Base-by-base conservation (phyloP, 768 basidiomycete genomes). In the Mycena rebaudengoi region DNA sequence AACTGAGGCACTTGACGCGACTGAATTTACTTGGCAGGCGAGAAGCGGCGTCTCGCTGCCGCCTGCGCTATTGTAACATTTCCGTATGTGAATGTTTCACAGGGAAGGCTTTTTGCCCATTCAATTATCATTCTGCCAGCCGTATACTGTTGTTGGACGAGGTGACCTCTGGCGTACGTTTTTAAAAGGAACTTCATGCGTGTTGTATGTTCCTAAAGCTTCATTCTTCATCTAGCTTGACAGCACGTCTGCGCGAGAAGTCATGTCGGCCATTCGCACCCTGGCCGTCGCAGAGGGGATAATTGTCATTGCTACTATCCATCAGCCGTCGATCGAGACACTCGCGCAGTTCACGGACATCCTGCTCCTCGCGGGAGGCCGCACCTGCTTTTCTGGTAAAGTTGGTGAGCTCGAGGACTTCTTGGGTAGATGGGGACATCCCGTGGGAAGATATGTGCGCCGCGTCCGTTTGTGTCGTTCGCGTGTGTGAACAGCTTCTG, bases 141-240 rank as follows among this genome's bases (percentile, higher is more conserved):
- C 81, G 83, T 5, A 82, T 91, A 10, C 74, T 91, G 25, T 79
- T 90, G 48, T 79, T 91, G 3, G 89, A 91, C 64, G 89, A 88
- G 69, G 85, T 86, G 2, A 88, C 86, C 2, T 84, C 82, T 25
- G 86, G 86, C 16, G 79, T 81, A 54, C 40, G 75, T 68, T 28
- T 30, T 28, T 30, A n/a, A n/a, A n/a, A n/a, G n/a, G n/a, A n/a
- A n/a, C n/a, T n/a, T n/a, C n/a, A n/a, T 26, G 4, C 8, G n/a
- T 26, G 33, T 29, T 32, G n/a, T 45, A 20, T 7, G 28, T 48
- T 16, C 18, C n/a, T 3, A 4, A 18, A 26, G 28, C 49, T 51
- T 39, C 7, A 39, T 25, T 5, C 43, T 16, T 16, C 32, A 21
- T n/a, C n/a, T 52, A 82, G 80, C 75, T 87, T 11, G 86, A 85